A percentile compares a stretch with the other conserved stretches of the same genome.
phyloP scores from a whole-genome alignment of 2,329 filamentous ascomycete species.

The Penicillium sp. region DNA sequence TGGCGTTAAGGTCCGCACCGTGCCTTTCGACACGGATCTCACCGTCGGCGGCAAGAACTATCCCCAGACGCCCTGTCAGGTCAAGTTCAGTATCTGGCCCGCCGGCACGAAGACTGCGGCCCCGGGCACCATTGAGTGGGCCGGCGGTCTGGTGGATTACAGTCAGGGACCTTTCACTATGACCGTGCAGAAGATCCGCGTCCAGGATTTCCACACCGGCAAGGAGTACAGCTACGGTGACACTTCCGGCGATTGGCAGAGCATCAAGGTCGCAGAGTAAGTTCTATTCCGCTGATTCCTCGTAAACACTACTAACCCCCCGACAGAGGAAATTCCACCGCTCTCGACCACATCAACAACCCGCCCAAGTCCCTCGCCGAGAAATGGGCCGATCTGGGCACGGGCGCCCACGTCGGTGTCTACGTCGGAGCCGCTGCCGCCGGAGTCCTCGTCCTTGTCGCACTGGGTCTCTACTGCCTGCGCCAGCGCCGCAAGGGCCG shows the following conservation, averaged over 20 bases:
- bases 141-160: constrained; percentile 65
- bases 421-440: constrained; percentile 36
- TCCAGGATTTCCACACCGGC: constrained; percentile 54
- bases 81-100: constrained; percentile 66
- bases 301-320: constrained; percentile 5
- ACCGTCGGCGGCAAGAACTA: constrained; percentile 50
- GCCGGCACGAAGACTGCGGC: constrained; percentile 49
- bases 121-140: constrained; percentile 58
- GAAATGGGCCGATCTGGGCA: constrained; percentile 43
- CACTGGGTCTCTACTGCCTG: constrained; percentile 46
- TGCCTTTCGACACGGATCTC: constrained; percentile 55
- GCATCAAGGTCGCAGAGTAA: constrained; percentile 54
- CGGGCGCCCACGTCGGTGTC: constrained; percentile 48
- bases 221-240: constrained; percentile 65
- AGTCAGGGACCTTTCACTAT: constrained; percentile 64
- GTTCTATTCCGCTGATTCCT: constrained; percentile 9
- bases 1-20: constrained; percentile 55
- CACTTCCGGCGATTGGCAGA: constrained; percentile 57
- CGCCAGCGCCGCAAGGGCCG: constrained; percentile 48
- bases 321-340: constrained; percentile 61
- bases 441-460: constrained; percentile 29
- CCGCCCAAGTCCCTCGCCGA: constrained; percentile 34
- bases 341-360: constrained; percentile 40
- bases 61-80: constrained; percentile 68
- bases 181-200: constrained; percentile 61